phyloP scores from a whole-genome alignment of 2,329 filamentous ascomycete species.

The Colletotrichum chrysophilum region DNA sequence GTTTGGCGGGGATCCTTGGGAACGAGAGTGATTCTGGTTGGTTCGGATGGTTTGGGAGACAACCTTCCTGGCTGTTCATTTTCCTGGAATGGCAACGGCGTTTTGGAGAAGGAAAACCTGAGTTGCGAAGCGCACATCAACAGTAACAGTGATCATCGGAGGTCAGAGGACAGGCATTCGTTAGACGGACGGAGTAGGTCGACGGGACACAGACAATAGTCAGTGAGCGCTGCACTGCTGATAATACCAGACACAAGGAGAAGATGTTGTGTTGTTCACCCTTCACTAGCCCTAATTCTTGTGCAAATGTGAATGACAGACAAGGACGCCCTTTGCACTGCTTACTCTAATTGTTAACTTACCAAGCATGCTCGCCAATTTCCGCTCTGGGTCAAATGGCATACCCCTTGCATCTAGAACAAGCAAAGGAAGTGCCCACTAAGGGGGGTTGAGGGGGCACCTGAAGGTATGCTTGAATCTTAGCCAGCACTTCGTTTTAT shows the following conservation, averaged over 20 bases:
- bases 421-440: neutral
- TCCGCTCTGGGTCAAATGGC: neutral
- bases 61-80: neutral
- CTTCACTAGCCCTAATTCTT: neutral
- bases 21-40: neutral
- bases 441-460: neutral
- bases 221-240: neutral
- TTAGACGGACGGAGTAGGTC: neutral
- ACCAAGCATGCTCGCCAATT: neutral
- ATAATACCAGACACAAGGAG: neutral
- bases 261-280: neutral
- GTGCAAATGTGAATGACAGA: neutral
- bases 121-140: neutral
- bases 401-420: neutral
- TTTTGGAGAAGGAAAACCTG: conserved; percentile 18
- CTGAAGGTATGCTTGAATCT: neutral
- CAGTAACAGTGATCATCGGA: neutral
- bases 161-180: neutral
- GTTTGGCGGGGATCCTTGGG: neutral
- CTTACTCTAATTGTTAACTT: neutral
- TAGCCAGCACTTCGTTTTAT: neutral
- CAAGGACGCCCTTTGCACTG: neutral
- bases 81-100: neutral
- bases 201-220: neutral
- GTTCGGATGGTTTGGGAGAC: neutral